Percentiles rank a stretch among this genome's conserved stretches.
Evolutionary conservation across 148 eudicot species (phyloP).

Genomic region (Cornus kousa): DNA sequence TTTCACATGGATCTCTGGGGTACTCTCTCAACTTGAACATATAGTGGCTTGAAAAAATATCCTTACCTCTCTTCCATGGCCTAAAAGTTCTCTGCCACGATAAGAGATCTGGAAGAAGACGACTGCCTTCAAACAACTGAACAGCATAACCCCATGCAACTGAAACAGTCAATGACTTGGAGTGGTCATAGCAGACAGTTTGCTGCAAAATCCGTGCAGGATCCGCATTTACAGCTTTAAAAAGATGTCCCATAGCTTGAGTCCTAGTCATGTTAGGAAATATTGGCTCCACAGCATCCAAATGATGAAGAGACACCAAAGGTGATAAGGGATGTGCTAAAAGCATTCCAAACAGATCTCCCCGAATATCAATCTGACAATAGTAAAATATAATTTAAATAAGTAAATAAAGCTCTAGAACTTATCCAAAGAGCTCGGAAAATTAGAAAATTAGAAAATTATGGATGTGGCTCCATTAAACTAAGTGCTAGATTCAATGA

Average conservation of each 20-base stretch:
- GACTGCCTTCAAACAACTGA: conserved; percentile 69
- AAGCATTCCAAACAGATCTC: conserved; percentile 70
- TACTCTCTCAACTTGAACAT: conserved; percentile 55
- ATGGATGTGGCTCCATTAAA: neutral
- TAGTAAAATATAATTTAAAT: conserved; percentile 7
- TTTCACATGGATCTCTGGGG: conserved; percentile 50
- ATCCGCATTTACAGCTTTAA: conserved; percentile 39
- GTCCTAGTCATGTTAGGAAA: conserved; percentile 39
- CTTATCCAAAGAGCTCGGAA: neutral
- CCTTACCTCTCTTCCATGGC: conserved; percentile 66
- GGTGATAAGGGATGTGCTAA: conserved; percentile 64
- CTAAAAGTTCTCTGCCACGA: conserved; percentile 51
- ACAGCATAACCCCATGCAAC: conserved; percentile 68
- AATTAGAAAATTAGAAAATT: neutral
- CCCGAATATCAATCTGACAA: conserved; percentile 71
- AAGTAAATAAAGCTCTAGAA: neutral
- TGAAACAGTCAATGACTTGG: conserved; percentile 38
- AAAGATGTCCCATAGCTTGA: conserved; percentile 38
- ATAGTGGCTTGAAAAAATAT: conserved; percentile 28
- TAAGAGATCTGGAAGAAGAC: conserved; percentile 60
- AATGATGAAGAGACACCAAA: conserved; percentile 45
- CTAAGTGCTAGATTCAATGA: neutral
- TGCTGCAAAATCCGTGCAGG: conserved; percentile 46
- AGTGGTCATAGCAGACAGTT: conserved; percentile 43
- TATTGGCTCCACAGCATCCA: conserved; percentile 41